A percentile compares a stretch with the other conserved stretches of the same genome.
These are phyloP conservation scores for Neurospora sp. DNA, from an alignment of 495 filamentous ascomycete genomes.

Conservation along the genomic window DNA sequence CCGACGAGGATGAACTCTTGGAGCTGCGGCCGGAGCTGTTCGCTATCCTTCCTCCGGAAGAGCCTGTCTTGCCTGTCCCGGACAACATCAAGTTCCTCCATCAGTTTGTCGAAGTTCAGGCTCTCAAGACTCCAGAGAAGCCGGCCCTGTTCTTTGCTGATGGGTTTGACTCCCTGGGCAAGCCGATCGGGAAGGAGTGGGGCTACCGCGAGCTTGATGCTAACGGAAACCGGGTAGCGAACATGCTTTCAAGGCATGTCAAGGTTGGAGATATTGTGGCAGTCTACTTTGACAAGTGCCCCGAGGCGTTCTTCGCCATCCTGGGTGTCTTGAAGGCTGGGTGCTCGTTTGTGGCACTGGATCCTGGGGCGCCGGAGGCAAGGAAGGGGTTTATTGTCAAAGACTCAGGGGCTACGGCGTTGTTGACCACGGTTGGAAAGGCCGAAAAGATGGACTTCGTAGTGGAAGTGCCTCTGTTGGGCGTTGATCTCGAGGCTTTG, in stretches of 20 bases:
- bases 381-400: conserved; percentile 55
- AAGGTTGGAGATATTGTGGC: conserved; percentile 50
- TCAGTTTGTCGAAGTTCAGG: conserved; percentile 47
- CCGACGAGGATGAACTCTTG: conserved; percentile 11
- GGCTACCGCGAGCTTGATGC: conserved; percentile 51
- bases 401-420: conserved; percentile 45
- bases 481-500: conserved; percentile 26
- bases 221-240: conserved; percentile 50
- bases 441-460: conserved; percentile 19
- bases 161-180: conserved; percentile 15
- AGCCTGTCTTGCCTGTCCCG: conserved; percentile 29
- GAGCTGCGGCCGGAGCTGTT: conserved; percentile 25
- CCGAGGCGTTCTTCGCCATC: conserved; percentile 67
- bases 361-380: conserved; percentile 49
- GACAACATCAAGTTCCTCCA: conserved; percentile 40
- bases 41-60: conserved; percentile 44
- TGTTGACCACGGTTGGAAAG: conserved; percentile 34
- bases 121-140: conserved; percentile 29
- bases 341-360: conserved; percentile 70
- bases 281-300: conserved; percentile 72
- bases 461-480: conserved; percentile 27
- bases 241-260: conserved; percentile 35
- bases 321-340: conserved; percentile 74
- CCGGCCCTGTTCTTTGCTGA: conserved; percentile 53
- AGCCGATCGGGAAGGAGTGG: conserved; percentile 37